These are phyloP conservation scores for Gautieria morchelliformis DNA, from an alignment of 768 basidiomycete species.

Conservation along the genomic window DNA sequence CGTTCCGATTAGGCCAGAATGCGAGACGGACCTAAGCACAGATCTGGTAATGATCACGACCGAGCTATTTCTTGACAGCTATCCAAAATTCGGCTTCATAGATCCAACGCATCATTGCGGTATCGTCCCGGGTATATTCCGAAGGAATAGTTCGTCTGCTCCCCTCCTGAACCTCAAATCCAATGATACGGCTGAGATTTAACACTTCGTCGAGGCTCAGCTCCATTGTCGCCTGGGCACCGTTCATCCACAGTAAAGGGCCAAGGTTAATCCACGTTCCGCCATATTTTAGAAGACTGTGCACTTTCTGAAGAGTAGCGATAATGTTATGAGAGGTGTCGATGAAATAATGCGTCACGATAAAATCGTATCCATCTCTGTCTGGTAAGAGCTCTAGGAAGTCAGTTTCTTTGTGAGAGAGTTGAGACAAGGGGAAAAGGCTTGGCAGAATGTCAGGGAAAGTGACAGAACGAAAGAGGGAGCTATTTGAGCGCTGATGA, in stretches of 20 bases:
- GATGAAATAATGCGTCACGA: slow-evolving; percentile 61
- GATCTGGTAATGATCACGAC: not conserved
- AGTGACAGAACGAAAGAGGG: slow-evolving; percentile 40
- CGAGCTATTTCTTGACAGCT: slow-evolving; percentile 21
- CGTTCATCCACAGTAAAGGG: slow-evolving; percentile 54
- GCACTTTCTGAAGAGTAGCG: slow-evolving; percentile 47
- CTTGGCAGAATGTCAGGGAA: slow-evolving; percentile 59
- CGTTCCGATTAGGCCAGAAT: too few species aligned
- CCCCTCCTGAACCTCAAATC: slow-evolving; percentile 32
- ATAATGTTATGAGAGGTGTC: slow-evolving; percentile 50
- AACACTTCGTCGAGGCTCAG: slow-evolving; percentile 59
- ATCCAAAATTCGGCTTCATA: slow-evolving; percentile 65
- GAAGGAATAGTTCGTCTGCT: slow-evolving; percentile 39
- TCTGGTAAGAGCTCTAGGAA: slow-evolving; percentile 30
- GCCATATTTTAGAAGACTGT: slow-evolving; percentile 45
- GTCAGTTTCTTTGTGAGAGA: slow-evolving; percentile 46
- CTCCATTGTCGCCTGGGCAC: slow-evolving; percentile 44
- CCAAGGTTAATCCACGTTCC: slow-evolving; percentile 68
- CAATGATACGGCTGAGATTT: slow-evolving; percentile 38
- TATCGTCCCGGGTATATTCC: slow-evolving; percentile 53
- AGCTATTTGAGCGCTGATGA: slow-evolving; percentile 43
- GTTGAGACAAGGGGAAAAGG: slow-evolving; percentile 22
- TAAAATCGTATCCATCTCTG: slow-evolving; percentile 39
- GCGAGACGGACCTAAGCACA: not conserved
- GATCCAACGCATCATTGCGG: slow-evolving; percentile 64